These are phyloP conservation scores for Gigaspora rosea DNA, from an alignment of 192 early-diverging fungal species.

Conservation along the genomic window DNA sequence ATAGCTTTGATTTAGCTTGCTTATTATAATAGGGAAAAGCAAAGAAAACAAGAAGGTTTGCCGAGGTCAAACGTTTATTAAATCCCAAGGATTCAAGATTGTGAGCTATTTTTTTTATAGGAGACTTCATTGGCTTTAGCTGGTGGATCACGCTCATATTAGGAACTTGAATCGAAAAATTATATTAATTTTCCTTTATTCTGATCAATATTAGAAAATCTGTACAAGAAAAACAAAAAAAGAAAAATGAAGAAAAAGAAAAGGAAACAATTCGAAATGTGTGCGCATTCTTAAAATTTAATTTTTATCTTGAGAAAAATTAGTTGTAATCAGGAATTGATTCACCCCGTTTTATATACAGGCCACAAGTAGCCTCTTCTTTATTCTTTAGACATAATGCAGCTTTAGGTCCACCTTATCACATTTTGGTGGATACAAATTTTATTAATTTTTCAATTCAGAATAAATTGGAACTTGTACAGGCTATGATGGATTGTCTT, in stretches of 20 bases:
- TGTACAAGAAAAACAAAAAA: conserved; percentile 66
- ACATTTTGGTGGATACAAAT: conserved; percentile 96
- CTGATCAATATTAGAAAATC: conserved; percentile 39
- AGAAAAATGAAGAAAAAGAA: conserved; percentile 69
- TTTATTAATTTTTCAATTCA: conserved; percentile 99
- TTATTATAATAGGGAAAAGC: conserved; percentile 72
- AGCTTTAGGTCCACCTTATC: conserved; percentile 94
- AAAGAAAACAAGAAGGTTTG: conserved; percentile 93
- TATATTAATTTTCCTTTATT: background rate
- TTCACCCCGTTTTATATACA: conserved; percentile 31
- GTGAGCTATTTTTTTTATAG: conserved; percentile 51
- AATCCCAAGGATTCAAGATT: conserved; percentile 88
- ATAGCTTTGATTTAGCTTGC: no score
- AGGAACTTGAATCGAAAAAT: no score
- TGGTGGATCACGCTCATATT: conserved; percentile 5
- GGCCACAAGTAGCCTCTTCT: conserved; percentile 86
- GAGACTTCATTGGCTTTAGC: background rate
- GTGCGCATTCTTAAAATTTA: conserved; percentile 50
- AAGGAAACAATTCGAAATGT: conserved; percentile 71
- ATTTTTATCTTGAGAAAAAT: background rate
- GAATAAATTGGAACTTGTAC: conserved; percentile 95
- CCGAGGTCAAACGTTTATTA: conserved; percentile 89
- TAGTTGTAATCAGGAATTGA: background rate
- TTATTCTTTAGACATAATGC: conserved; percentile 98
- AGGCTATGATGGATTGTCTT: conserved; percentile 99